Conservation (phyloP, 169 alveolate genomes). For the Eimeria falciformis region DNA sequence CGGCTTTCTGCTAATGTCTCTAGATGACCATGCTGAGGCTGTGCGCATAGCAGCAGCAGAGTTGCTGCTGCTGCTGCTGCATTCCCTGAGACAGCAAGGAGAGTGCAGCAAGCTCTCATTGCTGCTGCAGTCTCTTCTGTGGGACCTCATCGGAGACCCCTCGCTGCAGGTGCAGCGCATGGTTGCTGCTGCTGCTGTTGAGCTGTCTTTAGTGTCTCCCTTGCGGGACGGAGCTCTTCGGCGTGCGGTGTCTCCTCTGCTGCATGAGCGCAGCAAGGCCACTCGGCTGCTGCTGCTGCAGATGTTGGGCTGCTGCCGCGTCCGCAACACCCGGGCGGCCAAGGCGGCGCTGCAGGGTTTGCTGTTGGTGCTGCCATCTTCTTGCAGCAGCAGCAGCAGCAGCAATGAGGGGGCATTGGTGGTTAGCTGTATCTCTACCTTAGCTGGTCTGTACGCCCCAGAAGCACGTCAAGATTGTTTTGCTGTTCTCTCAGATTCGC, state of each 20-base stretch:
- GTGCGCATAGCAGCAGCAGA: slow-evolving; percentile 64
- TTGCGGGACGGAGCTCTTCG: slow-evolving; percentile 73
- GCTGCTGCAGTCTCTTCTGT: slow-evolving; percentile 74
- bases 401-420: slow-evolving; percentile 26
- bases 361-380: slow-evolving; percentile 59
- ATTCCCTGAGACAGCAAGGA: slow-evolving; percentile 16
- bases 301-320: slow-evolving; percentile 56
- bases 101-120: slow-evolving; percentile 67
- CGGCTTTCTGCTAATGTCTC: slow-evolving; percentile 61
- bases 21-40: slow-evolving; percentile 36
- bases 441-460: not conserved
- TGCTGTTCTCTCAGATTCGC: not conserved
- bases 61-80: slow-evolving; percentile 70
- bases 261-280: slow-evolving; percentile 44
- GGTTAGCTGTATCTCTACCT: not conserved
- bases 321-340: slow-evolving; percentile 36
- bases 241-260: slow-evolving; percentile 67
- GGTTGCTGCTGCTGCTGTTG: slow-evolving; percentile 69
- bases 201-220: slow-evolving; percentile 62
- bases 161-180: slow-evolving; percentile 49
- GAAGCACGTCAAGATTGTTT: slow-evolving; percentile 29
- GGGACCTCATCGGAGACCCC: slow-evolving; percentile 65
- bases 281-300: slow-evolving; percentile 69
- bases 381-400: slow-evolving; percentile 39
- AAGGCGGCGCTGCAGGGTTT: slow-evolving; percentile 72